A percentile compares a stretch with the other conserved stretches of the same genome.
Conservation (phyloP, 1,139 yeast species). For the Hanseniaspora uvarum region DNA sequence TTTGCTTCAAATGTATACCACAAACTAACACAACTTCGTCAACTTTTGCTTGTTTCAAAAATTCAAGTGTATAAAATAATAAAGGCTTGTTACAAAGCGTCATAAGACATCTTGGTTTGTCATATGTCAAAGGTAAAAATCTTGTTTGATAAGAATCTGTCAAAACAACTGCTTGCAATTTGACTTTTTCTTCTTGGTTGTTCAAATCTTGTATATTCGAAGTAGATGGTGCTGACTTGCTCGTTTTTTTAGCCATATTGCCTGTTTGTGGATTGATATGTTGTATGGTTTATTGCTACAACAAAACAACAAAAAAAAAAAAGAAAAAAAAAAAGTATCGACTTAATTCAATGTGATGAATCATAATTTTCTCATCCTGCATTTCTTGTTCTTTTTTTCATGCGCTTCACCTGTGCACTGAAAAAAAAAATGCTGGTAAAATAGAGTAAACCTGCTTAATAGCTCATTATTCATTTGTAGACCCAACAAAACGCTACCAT, state of each 20-base stretch:
- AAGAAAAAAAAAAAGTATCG: too few relatives aligned
- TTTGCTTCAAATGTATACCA: constrained; percentile 79
- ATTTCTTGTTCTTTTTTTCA: too few relatives aligned
- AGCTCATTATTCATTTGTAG: too few relatives aligned
- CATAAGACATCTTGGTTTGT: constrained; percentile 75
- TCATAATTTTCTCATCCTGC: not conserved
- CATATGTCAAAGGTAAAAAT: constrained; percentile 82
- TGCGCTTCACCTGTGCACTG: too few relatives aligned
- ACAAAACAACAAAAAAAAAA: too few relatives aligned
- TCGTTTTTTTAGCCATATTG: constrained; percentile 13
- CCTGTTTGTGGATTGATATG: not conserved
- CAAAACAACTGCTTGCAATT: constrained; percentile 84
- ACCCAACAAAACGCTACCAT: not conserved
- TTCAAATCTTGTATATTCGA: not conserved
- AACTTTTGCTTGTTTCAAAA: constrained; percentile 70
- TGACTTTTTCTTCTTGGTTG: constrained; percentile 38
- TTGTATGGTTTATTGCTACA: not conserved
- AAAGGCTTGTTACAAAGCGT: constrained; percentile 90
- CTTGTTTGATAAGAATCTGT: constrained; percentile 88
- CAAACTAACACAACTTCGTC: constrained; percentile 84
- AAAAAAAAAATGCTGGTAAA: too few relatives aligned
- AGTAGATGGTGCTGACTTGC: not conserved
- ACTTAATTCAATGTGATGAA: not conserved
- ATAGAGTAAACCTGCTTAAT: too few relatives aligned
- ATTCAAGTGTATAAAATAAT: constrained; percentile 88